Percentiles rank a stretch among this genome's conserved stretches.
Evolutionary conservation across 2,329 filamentous ascomycete genomes (phyloP).

Genomic region (Diaporthe helianthi): DNA sequence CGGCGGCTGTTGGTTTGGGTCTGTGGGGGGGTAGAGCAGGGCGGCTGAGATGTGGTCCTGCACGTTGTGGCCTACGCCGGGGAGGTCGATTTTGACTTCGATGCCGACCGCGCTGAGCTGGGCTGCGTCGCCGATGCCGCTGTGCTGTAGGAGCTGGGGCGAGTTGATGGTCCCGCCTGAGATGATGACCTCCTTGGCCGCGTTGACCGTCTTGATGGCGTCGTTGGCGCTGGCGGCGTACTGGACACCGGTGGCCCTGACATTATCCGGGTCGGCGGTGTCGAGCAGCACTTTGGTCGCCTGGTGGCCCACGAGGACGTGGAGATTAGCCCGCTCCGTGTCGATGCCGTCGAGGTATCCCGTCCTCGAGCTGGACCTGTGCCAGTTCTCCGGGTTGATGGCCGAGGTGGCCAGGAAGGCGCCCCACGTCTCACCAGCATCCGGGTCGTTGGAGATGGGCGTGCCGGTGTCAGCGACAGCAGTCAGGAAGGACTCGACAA

Average conservation of each 20-base stretch:
- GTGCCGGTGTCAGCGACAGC: constrained; percentile 6
- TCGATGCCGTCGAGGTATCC: constrained; percentile 24
- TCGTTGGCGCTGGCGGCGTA: background rate
- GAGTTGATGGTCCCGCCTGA: constrained; percentile 27
- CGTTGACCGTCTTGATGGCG: constrained; percentile 14
- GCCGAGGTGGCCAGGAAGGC: constrained; percentile 20
- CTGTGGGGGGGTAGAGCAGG: background rate
- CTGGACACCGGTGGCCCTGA: constrained; percentile 25
- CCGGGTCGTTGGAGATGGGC: constrained; percentile 6
- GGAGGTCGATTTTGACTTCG: constrained; percentile 13
- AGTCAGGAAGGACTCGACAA: constrained; percentile 20
- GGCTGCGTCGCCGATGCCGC: constrained; percentile 25
- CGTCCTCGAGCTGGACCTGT: constrained; percentile 27
- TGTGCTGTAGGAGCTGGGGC: constrained; percentile 25
- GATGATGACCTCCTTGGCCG: constrained; percentile 27
- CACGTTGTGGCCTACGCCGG: constrained; percentile 29
- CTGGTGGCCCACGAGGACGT: constrained; percentile 24
- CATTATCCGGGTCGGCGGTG: background rate
- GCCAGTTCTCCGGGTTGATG: constrained; percentile 23
- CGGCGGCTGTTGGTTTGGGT: background rate
- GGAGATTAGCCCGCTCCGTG: constrained; percentile 14
- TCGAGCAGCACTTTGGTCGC: constrained; percentile 22
- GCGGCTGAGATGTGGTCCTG: constrained; percentile 27
- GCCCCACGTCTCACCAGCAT: constrained; percentile 20
- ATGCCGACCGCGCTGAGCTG: constrained; percentile 19